A percentile compares a stretch with the other conserved stretches of the same genome.
These are phyloP conservation scores for Rasamsonia emersonii DNA, from an alignment of 2,329 filamentous ascomycete species.

Conservation along the genomic window DNA sequence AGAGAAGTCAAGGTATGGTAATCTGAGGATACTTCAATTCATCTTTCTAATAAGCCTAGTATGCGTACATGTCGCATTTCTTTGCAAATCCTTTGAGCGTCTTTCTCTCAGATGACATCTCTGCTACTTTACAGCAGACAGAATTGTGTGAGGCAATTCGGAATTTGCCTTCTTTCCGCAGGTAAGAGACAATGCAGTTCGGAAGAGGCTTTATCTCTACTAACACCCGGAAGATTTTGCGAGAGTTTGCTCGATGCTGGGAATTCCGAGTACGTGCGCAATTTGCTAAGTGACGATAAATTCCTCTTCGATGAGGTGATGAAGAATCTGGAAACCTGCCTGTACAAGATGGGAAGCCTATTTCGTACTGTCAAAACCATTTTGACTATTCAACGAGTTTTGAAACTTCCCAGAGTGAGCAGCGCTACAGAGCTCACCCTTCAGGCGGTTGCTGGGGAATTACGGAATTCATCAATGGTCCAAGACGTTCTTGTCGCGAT, in stretches of 20 bases:
- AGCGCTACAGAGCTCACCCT: constrained; percentile 29
- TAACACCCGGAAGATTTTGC: constrained; percentile 23
- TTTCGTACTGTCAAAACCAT: constrained; percentile 25
- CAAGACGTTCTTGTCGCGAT: constrained; percentile 45
- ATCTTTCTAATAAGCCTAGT: constrained; percentile 28
- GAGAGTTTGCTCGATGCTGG: constrained; percentile 35
- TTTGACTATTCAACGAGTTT: constrained; percentile 17
- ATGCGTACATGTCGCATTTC: constrained; percentile 56
- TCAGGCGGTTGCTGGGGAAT: constrained; percentile 42
- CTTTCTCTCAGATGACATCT: constrained; percentile 31
- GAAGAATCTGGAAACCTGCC: constrained; percentile 30
- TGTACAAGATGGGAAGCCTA: constrained; percentile 29
- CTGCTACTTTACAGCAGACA: constrained; percentile 19
- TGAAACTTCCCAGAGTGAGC: constrained; percentile 21
- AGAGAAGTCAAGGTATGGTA: constrained; percentile 41
- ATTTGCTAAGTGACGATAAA: constrained; percentile 43
- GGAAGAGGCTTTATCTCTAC: neutral
- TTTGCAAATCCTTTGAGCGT: constrained; percentile 52
- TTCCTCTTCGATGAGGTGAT: constrained; percentile 36
- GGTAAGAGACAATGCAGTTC: constrained; percentile 18
- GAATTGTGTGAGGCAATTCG: constrained; percentile 48
- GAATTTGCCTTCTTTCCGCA: constrained; percentile 49
- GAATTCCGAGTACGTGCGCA: constrained; percentile 27
- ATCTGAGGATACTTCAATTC: neutral
- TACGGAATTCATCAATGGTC: constrained; percentile 43